These are phyloP conservation scores for Diacronema lutheri DNA, from an alignment of 78 protist species.

Conservation along the genomic window DNA sequence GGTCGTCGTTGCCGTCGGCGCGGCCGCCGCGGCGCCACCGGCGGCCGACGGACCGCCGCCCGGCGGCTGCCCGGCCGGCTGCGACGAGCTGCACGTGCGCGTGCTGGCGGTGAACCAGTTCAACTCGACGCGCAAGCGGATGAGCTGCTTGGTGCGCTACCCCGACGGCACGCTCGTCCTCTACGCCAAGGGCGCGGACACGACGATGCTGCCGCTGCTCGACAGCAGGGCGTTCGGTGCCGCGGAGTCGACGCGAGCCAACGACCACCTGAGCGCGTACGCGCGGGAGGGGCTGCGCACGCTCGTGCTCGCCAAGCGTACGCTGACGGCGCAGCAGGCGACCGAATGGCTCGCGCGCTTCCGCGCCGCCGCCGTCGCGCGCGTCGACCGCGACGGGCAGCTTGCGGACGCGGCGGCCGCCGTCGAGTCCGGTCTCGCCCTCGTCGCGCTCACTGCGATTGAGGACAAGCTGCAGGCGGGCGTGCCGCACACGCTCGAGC, in stretches of 20 bases:
- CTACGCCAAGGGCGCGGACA: slow-evolving; percentile 85
- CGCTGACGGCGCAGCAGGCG: neutral
- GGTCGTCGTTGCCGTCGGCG: neutral
- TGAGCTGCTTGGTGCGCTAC: slow-evolving; percentile 72
- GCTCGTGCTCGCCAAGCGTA: neutral
- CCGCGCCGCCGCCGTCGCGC: neutral
- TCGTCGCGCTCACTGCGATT: neutral
- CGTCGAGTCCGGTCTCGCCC: neutral
- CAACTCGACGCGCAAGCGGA: slow-evolving; percentile 83
- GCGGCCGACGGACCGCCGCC: slow-evolving; percentile 15
- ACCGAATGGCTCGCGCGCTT: neutral
- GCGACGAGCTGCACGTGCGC: slow-evolving; percentile 15
- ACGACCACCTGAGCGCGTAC: slow-evolving; percentile 24
- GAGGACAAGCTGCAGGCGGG: slow-evolving; percentile 45
- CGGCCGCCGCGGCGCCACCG: too few relatives aligned
- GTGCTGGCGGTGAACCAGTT: slow-evolving; percentile 67
- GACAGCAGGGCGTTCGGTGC: neutral
- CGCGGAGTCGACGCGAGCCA: too few relatives aligned
- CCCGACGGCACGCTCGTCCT: slow-evolving; percentile 48
- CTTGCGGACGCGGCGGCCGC: neutral
- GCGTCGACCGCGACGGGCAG: neutral
- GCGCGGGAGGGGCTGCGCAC: slow-evolving; percentile 85
- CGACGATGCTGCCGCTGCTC: slow-evolving; percentile 49
- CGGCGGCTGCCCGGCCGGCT: too few relatives aligned
- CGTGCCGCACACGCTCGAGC: slow-evolving; percentile 41